These are phyloP conservation scores for Lactifluus hygrophoroides DNA, from an alignment of 768 basidiomycete species.

Conservation along the genomic window DNA sequence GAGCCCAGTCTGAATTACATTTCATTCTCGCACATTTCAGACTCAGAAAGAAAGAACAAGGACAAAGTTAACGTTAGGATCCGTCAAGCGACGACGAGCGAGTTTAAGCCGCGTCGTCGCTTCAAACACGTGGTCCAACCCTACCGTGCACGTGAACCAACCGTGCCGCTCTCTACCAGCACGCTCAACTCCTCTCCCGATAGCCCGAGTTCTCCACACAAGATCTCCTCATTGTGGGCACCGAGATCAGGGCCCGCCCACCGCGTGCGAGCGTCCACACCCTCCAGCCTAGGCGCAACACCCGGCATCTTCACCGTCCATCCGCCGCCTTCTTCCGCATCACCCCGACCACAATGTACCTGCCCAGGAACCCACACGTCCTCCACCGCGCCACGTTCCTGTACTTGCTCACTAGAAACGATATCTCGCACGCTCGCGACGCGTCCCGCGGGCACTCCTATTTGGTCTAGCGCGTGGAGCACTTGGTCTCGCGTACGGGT, in stretches of 20 bases:
- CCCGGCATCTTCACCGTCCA: conserved; percentile 65
- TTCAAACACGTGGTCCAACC: neutral
- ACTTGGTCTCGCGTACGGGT: conserved; percentile 45
- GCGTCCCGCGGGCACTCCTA: conserved; percentile 55
- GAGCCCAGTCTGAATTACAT: too few relatives aligned
- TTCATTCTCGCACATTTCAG: too few relatives aligned
- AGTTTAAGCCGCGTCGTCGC: neutral
- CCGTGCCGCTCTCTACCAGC: conserved; percentile 15
- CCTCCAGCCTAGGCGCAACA: conserved; percentile 55
- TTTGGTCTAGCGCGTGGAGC: conserved; percentile 37
- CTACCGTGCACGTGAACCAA: conserved; percentile 20
- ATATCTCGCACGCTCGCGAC: conserved; percentile 58
- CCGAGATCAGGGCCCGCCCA: conserved; percentile 71
- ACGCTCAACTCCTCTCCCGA: conserved; percentile 22
- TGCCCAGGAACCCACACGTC: conserved; percentile 45
- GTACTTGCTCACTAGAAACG: conserved; percentile 47
- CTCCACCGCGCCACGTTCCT: conserved; percentile 46
- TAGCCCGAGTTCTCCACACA: conserved; percentile 26
- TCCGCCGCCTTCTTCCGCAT: too few relatives aligned
- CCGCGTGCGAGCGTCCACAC: conserved; percentile 45
- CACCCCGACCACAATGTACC: too few relatives aligned
- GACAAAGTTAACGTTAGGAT: too few relatives aligned
- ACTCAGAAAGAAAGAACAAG: too few relatives aligned
- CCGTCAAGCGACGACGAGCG: too few relatives aligned
- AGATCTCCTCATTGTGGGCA: conserved; percentile 29